Percentiles rank a stretch among this genome's conserved stretches.
These are phyloP conservation scores for Pleurotus sapidus DNA, from an alignment of 768 basidiomycete genomes.

Conservation along the genomic window DNA sequence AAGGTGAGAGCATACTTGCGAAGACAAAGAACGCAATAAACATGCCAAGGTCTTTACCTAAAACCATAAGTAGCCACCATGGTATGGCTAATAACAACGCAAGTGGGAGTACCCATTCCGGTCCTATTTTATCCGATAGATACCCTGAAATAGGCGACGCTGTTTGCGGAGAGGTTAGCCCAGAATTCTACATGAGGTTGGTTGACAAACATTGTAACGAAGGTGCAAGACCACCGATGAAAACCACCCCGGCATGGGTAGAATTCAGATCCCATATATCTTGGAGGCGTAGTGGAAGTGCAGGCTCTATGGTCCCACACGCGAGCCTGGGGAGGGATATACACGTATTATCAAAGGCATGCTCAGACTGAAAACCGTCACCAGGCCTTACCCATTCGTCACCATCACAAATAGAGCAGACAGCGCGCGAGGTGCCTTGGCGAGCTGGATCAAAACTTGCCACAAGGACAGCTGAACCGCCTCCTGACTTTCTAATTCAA, in stretches of 20 bases:
- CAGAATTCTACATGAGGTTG: not conserved
- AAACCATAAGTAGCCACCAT: constrained; percentile 57
- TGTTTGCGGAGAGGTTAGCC: constrained; percentile 20
- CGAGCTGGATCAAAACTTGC: constrained; percentile 37
- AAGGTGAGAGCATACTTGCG: constrained; percentile 40
- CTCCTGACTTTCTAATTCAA: not conserved
- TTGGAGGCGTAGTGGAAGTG: constrained; percentile 55
- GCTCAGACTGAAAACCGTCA: not conserved
- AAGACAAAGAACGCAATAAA: constrained; percentile 49
- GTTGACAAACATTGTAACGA: constrained; percentile 55
- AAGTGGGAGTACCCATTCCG: constrained; percentile 49
- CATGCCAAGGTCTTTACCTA: constrained; percentile 41
- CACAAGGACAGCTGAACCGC: constrained; percentile 28
- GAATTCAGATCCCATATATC: constrained; percentile 45
- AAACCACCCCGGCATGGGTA: constrained; percentile 60
- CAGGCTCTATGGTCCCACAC: constrained; percentile 50
- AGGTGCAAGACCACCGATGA: constrained; percentile 62
- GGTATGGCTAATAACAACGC: constrained; percentile 54
- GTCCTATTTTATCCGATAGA: constrained; percentile 51
- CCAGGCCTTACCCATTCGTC: constrained; percentile 46
- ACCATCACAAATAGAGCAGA: constrained; percentile 42
- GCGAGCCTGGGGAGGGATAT: constrained; percentile 32
- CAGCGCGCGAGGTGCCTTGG: constrained; percentile 46
- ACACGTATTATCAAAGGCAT: not conserved
- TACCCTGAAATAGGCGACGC: constrained; percentile 62